phyloP scores from a whole-genome alignment of 495 filamentous ascomycete species.

The Hyphodiscus hymeniophilus region DNA sequence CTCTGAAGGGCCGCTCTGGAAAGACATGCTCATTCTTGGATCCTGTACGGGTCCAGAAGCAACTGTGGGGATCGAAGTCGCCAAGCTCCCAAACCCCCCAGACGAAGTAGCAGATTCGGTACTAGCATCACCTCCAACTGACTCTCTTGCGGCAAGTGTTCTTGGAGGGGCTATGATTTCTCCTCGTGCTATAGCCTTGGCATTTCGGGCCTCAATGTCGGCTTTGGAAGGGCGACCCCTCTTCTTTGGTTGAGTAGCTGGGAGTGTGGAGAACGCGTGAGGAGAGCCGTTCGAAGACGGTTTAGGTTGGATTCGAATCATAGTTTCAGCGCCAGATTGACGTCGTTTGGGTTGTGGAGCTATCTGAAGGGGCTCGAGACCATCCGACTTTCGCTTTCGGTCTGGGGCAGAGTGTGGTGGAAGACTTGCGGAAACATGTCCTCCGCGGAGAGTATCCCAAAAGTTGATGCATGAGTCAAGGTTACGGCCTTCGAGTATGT shows the following conservation, averaged over 20 bases:
- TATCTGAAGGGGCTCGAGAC: conserved; percentile 1
- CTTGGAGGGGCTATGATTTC: conserved; percentile 13
- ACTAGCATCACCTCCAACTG: neutral
- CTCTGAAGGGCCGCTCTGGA: neutral
- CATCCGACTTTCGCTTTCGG: conserved; percentile 17
- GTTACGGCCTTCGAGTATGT: conserved; percentile 11
- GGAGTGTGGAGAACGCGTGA: conserved; percentile 2
- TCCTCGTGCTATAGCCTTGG: conserved; percentile 33
- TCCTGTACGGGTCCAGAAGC: neutral
- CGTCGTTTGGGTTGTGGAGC: conserved; percentile 14
- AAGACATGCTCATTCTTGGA: neutral
- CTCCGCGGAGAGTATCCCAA: conserved; percentile 12
- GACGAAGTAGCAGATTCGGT: conserved; percentile 10
- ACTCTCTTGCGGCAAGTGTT: conserved; percentile 2
- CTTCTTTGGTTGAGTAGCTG: conserved; percentile 41
- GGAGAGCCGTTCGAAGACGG: conserved; percentile 19
- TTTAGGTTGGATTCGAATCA: conserved; percentile 14
- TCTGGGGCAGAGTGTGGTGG: neutral
- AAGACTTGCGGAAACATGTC: conserved; percentile 1
- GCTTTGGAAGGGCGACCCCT: conserved; percentile 52
- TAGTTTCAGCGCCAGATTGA: conserved; percentile 12
- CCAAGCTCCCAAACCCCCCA: neutral
- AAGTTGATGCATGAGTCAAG: conserved; percentile 17
- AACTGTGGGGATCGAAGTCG: neutral
- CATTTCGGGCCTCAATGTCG: conserved; percentile 43